Base-by-base conservation (phyloP, 345 rosid species). In the Dipteronia dyeriana region DNA sequence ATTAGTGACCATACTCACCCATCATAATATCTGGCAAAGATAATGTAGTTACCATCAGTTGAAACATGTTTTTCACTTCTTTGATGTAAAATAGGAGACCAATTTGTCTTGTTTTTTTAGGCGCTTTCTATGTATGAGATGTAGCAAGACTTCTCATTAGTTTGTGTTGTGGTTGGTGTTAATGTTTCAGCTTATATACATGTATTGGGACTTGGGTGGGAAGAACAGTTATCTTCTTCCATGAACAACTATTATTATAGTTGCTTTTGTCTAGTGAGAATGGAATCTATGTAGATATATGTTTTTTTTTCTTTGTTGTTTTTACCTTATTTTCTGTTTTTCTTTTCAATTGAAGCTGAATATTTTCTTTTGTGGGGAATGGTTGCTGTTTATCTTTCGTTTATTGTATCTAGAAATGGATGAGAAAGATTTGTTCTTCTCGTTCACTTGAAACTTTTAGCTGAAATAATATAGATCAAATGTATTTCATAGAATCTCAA, bases 11-110 rank as follows among this genome's bases (percentile, higher is more conserved):
- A 51, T 11, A 43, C 70, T 4, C 29, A 66, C 45, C 53, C 69
- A 10, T 76, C 9, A 59, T 34, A 34, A 34, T 34, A 4, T 71
- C 68, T 66, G 14, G 60, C 56, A 73, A 66, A 34, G 70, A 45
- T 66, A 4, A 34, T 76, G 10, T 39, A 20, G 59, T 12, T 17
- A 9, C 23, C 29, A 49, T 39, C 7, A 38, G 39, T 1, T 13
- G 60, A 70, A 45, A 45, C 49, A 45, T 45, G 22, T 9, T 57
- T 23, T 59, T 11, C 60, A 67, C 7, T 47, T 31, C 68, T 22
- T 54, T 39, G 29, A 26, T 53, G 19, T 53, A 53, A 53, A 14
- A 53, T 53, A 53, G 57, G 51, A n/a, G 34, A 63, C 19, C 39
- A n/a, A 17, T 17, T 34, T 34, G 38, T 34, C 38, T 34, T 34